Evolutionary conservation across 768 basidiomycete species (phyloP).

Genomic region (Rhizopogon salebrosus): DNA sequence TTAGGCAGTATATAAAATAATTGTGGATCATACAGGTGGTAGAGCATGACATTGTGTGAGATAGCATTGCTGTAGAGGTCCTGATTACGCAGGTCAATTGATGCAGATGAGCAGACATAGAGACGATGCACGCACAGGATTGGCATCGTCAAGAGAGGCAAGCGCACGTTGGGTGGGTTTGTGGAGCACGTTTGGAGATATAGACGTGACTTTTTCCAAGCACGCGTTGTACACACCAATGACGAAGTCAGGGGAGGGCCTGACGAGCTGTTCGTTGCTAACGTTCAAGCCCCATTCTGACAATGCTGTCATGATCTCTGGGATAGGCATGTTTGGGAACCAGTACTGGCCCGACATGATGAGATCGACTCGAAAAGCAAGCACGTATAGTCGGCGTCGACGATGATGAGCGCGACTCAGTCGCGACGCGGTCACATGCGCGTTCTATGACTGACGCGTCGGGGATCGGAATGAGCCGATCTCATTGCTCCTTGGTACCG

Average conservation of each 20-base stretch:
- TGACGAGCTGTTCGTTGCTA: conserved; percentile 60
- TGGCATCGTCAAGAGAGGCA: conserved; percentile 42
- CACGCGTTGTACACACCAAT: conserved; percentile 65
- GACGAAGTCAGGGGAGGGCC: conserved; percentile 69
- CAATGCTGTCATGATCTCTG: conserved; percentile 62
- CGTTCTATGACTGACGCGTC: too few species aligned
- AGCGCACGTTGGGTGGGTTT: conserved; percentile 55
- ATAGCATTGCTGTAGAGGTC: conserved; percentile 62
- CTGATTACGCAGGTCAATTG: conserved; percentile 28
- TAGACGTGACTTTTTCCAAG: conserved; percentile 64
- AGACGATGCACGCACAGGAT: conserved; percentile 39
- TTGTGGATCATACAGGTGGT: conserved; percentile 53
- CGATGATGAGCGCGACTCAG: not conserved
- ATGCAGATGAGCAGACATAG: not conserved
- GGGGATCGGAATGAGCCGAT: too few species aligned
- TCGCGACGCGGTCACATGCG: too few species aligned
- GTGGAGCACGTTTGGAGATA: conserved; percentile 54
- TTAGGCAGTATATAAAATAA: not conserved
- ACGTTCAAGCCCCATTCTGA: conserved; percentile 65
- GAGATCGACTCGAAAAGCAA: too few species aligned
- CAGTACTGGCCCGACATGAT: conserved; percentile 36
- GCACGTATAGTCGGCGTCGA: not conserved
- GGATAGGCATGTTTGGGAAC: conserved; percentile 62
- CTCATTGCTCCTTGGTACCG: too few species aligned
- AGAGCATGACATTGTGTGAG: conserved; percentile 57